Base-by-base conservation (phyloP, 306 rosid species). In the Sechiopsis laciniata region DNA sequence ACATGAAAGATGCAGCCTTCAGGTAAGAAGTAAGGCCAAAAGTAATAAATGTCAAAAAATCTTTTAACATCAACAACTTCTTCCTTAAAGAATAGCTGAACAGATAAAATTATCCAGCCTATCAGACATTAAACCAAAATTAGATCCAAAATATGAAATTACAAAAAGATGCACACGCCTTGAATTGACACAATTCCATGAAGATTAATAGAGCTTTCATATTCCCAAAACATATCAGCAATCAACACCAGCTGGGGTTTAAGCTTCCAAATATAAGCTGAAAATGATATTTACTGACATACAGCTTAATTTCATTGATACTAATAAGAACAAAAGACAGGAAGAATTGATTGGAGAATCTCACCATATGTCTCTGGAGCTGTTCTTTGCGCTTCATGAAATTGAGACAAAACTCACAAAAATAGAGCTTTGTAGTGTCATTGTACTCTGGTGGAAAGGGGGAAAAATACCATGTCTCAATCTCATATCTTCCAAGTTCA, bases 291-390 rank as follows among this genome's bases (percentile, higher is more conserved):
- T 15, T 19, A 9, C 26, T 35, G 68, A 72, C 17, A 71, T 32
- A n/a, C 3, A 4, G 2, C 7, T 29, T 24, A 8, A 71, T 14
- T 14, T 56, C 73, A 64, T 42, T 37, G 42, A 37, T 37, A 37
- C 6, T 40, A 32, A 48, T 48, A 71, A 71, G 70, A 10, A 9
- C 55, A 75, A 53, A 78, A 32, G 51, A 62, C 50, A 70, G 19
- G 13, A 65, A n/a, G n/a, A n/a, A n/a, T n/a, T 71, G 75, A 77
- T 78, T 78, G 24, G 72, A 76, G 80, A 48, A 63, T 84, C 99
- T 89, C 87, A 95, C 99, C 99, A 95, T 89, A 84, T 95, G 99
- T 92, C 99, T 89, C 80, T 95, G 99, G 84, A 95, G 97, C 82
- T 95, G 99, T 80, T 95, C 96, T 83, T 95, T 95, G 81, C 96